Percentiles rank a stretch among this genome's conserved stretches.
Conservation (phyloP, 768 basidiomycete genomes). For the Lactarius hatsudake region DNA sequence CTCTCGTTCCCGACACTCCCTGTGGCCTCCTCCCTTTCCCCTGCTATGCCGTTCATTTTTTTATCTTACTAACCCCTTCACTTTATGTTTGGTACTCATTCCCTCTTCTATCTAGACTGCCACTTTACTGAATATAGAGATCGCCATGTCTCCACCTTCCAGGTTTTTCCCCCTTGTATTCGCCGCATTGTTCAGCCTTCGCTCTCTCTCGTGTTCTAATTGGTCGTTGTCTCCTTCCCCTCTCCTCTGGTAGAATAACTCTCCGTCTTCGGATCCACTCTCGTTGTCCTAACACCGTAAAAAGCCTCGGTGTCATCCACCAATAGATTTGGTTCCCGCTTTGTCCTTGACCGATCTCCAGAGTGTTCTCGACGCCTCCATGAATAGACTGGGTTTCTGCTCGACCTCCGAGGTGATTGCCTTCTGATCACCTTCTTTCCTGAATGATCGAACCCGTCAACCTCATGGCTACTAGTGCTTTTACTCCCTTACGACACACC, state of each 20-base stretch:
- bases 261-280: background rate
- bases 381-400: background rate
- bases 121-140: too few relatives aligned
- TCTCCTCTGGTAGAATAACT: background rate
- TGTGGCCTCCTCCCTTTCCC: too few relatives aligned
- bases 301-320: background rate
- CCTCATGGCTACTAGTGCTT: background rate
- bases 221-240: background rate
- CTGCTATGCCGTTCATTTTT: too few relatives aligned
- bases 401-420: background rate
- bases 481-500: background rate
- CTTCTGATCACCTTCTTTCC: constrained; percentile 2
- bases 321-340: background rate
- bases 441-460: background rate
- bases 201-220: background rate
- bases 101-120: too few relatives aligned
- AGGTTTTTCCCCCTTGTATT: too few relatives aligned
- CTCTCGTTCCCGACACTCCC: too few relatives aligned
- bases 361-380: too few relatives aligned
- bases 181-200: background rate
- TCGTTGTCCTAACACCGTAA: background rate
- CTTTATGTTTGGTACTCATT: too few relatives aligned
- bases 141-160: too few relatives aligned
- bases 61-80: too few relatives aligned
- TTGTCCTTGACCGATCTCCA: too few relatives aligned